These are phyloP conservation scores for Periconia macrospinosa DNA, from an alignment of 2,329 filamentous ascomycete genomes.

Conservation along the genomic window DNA sequence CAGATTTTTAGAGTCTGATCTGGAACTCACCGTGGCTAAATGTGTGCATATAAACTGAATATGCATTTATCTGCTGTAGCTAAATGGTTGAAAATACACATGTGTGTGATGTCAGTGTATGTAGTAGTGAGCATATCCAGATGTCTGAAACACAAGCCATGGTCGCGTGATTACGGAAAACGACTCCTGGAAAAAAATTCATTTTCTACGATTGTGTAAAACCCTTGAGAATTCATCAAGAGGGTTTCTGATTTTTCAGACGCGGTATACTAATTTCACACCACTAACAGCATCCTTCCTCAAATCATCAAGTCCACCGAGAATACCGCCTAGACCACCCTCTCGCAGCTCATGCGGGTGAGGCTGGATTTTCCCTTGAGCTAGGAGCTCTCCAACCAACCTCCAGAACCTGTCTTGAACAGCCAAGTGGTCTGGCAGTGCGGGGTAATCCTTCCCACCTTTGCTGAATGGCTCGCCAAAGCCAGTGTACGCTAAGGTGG, in stretches of 20 bases:
- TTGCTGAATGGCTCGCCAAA: conserved; percentile 41
- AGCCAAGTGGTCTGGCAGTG: conserved; percentile 28
- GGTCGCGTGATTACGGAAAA: too few species aligned
- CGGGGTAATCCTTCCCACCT: conserved; percentile 21
- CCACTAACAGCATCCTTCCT: conserved; percentile 38
- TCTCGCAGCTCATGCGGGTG: conserved; percentile 30
- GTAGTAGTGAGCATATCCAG: too few species aligned
- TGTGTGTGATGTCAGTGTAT: too few species aligned
- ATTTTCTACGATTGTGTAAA: too few species aligned
- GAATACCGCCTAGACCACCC: conserved; percentile 31
- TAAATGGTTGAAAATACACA: too few species aligned
- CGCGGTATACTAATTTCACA: conserved; percentile 36
- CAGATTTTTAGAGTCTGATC: too few species aligned
- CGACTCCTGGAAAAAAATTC: too few species aligned
- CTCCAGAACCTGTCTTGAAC: conserved; percentile 32
- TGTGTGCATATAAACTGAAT: too few species aligned
- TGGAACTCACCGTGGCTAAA: too few species aligned
- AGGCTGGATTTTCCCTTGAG: conserved; percentile 35
- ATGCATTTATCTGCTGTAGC: too few species aligned
- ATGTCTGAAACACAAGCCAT: too few species aligned
- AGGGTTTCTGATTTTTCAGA: not conserved
- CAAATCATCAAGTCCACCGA: conserved; percentile 35
- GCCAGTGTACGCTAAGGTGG: conserved; percentile 48
- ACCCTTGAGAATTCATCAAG: too few species aligned
- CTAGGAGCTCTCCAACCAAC: conserved; percentile 23